These are phyloP conservation scores for Epichloe hybrida DNA, from an alignment of 2,329 filamentous ascomycete species.

Conservation along the genomic window DNA sequence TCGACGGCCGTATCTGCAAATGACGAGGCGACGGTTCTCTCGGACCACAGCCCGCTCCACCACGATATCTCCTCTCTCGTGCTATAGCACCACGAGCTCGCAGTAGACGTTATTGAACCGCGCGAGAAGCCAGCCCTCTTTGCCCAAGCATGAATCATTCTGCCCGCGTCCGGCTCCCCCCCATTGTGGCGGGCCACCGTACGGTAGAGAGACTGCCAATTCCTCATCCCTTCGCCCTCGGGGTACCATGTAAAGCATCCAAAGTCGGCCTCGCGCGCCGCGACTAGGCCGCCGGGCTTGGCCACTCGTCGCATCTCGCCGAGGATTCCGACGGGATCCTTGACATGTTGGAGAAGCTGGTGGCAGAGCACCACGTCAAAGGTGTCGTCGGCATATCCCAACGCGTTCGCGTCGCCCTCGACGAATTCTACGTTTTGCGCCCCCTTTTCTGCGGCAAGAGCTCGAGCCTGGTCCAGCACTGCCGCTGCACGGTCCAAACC, in stretches of 20 bases:
- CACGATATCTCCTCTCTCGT: constrained; percentile 9
- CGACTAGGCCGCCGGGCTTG: constrained; percentile 27
- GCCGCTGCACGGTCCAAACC: constrained; percentile 24
- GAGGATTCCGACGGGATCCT: constrained; percentile 19
- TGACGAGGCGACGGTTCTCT: constrained; percentile 8
- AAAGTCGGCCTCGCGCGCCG: constrained; percentile 13
- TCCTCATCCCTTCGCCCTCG: constrained; percentile 8
- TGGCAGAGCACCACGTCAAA: constrained; percentile 28
- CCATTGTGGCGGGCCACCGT: constrained; percentile 8
- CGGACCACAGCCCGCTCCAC: constrained; percentile 12
- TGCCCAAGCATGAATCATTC: constrained; percentile 12
- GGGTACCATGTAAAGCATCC: constrained; percentile 13
- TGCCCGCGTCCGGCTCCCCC: constrained; percentile 12
- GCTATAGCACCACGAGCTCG: constrained; percentile 12
- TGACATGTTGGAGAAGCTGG: constrained; percentile 27
- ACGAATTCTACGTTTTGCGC: constrained; percentile 23
- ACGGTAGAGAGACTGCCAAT: constrained; percentile 10
- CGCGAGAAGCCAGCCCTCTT: constrained; percentile 9
- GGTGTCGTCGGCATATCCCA: constrained; percentile 21
- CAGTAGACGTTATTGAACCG: constrained; percentile 6
- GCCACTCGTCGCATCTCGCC: constrained; percentile 27
- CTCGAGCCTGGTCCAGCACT: constrained; percentile 20
- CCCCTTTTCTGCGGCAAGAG: constrained; percentile 12
- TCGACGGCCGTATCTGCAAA: constrained; percentile 3
- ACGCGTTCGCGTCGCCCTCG: constrained; percentile 13